A percentile compares a stretch with the other conserved stretches of the same genome.
Evolutionary conservation across 1,284 basidiomycete genomes (phyloP).

Genomic region (Puccinia novopanici): DNA sequence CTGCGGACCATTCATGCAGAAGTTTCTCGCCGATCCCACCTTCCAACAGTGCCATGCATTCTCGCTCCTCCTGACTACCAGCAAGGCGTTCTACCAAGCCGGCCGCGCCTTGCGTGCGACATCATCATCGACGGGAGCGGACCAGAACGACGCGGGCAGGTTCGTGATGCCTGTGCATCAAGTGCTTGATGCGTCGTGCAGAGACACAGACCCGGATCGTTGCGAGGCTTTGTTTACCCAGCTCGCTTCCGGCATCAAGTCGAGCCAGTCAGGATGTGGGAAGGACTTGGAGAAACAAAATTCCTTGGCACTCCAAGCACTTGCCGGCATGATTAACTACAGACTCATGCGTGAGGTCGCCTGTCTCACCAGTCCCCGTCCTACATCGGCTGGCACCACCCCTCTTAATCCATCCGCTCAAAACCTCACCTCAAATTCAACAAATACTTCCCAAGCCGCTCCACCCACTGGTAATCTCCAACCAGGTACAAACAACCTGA

Average conservation of each 20-base stretch:
- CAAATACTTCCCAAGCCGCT: background rate
- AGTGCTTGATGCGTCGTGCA: constrained; percentile 22
- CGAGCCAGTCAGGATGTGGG: background rate
- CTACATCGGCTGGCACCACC: background rate
- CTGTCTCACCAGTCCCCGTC: constrained; percentile 4
- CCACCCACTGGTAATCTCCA: background rate
- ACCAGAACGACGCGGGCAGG: background rate
- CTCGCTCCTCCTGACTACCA: constrained; percentile 25
- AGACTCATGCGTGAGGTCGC: constrained; percentile 28
- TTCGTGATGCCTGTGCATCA: background rate
- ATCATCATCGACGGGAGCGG: background rate
- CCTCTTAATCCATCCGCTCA: background rate
- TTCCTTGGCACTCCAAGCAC: constrained; percentile 14
- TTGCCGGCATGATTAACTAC: constrained; percentile 13
- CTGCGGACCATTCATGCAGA: constrained; percentile 19
- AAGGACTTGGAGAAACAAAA: constrained; percentile 17
- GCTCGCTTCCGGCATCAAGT: background rate
- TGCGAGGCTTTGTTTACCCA: constrained; percentile 4
- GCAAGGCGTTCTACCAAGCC: constrained; percentile 12
- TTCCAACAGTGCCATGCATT: constrained; percentile 27
- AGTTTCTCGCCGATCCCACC: background rate
- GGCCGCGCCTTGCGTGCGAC: background rate
- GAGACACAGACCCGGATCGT: background rate
- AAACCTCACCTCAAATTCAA: background rate
- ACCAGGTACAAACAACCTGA: background rate